Conservation (phyloP, 139 green algal species). For the Chlorella ohadii region DNA sequence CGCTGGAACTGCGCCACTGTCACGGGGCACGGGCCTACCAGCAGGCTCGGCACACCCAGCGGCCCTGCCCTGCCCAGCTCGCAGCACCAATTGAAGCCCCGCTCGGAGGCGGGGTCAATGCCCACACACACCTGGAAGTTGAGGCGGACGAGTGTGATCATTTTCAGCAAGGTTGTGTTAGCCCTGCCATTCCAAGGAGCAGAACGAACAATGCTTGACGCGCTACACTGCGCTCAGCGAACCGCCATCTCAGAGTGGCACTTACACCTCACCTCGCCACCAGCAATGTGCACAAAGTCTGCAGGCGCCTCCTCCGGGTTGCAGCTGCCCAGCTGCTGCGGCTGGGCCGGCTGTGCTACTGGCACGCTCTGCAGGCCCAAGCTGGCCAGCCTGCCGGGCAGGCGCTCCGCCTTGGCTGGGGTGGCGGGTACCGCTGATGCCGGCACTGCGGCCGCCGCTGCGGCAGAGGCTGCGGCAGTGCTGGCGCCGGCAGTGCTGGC, state of each 20-base stretch:
- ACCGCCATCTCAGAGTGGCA: too few relatives aligned
- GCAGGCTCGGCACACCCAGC: conserved; percentile 31
- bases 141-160: too few relatives aligned
- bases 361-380: background rate
- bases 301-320: too few relatives aligned
- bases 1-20: conserved; percentile 58
- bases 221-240: too few relatives aligned
- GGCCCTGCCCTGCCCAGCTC: conserved; percentile 46
- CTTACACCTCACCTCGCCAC: background rate
- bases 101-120: background rate
- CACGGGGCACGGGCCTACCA: conserved; percentile 44
- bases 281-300: background rate
- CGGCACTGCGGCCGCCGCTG: background rate
- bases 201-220: too few relatives aligned
- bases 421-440: too few relatives aligned
- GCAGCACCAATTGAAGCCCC: conserved; percentile 72
- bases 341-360: background rate
- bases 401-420: too few relatives aligned
- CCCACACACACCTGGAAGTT: conserved; percentile 55
- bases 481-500: background rate
- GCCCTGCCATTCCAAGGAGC: too few relatives aligned
- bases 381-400: too few relatives aligned
- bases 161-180: too few relatives aligned
- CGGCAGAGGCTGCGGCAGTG: background rate
- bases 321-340: too few relatives aligned